Evolutionary conservation across 1,139 yeast genomes (phyloP).

Genomic region (Pichia sp.): DNA sequence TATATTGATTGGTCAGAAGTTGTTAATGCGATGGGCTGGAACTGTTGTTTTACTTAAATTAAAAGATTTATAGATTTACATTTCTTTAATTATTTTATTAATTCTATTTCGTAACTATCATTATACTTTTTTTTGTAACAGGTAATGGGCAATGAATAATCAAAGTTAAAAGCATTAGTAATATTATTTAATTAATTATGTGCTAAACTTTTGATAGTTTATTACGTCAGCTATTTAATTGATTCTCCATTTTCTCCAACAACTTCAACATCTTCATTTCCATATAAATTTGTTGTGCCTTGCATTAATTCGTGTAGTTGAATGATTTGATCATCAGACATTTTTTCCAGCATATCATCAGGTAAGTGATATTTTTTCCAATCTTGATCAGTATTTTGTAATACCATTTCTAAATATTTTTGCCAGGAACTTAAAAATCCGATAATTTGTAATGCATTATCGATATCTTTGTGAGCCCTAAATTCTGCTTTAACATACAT

Average conservation of each 20-base stretch:
- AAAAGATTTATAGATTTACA: neutral
- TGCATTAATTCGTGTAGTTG: conserved; percentile 72
- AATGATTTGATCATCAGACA: conserved; percentile 90
- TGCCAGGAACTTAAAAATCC: conserved; percentile 96
- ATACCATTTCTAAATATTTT: conserved; percentile 63
- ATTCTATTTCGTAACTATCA: too few species aligned
- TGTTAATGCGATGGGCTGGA: conserved; percentile 28
- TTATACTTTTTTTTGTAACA: too few species aligned
- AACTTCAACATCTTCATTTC: conserved; percentile 10
- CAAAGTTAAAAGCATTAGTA: too few species aligned
- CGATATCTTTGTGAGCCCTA: conserved; percentile 72
- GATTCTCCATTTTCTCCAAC: neutral
- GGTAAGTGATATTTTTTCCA: conserved; percentile 69
- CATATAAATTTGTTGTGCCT: conserved; percentile 38
- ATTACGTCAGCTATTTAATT: neutral
- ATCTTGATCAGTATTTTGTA: conserved; percentile 49
- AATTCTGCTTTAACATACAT: conserved; percentile 85
- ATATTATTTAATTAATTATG: too few species aligned
- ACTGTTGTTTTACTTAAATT: conserved; percentile 24
- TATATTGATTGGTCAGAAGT: conserved; percentile 28
- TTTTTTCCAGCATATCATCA: conserved; percentile 59
- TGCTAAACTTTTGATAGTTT: too few species aligned
- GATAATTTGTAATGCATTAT: conserved; percentile 87
- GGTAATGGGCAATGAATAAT: too few species aligned
- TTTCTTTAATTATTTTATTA: neutral